Base-by-base conservation (phyloP, 1,284 basidiomycete species). In the Boletus calvinii region DNA sequence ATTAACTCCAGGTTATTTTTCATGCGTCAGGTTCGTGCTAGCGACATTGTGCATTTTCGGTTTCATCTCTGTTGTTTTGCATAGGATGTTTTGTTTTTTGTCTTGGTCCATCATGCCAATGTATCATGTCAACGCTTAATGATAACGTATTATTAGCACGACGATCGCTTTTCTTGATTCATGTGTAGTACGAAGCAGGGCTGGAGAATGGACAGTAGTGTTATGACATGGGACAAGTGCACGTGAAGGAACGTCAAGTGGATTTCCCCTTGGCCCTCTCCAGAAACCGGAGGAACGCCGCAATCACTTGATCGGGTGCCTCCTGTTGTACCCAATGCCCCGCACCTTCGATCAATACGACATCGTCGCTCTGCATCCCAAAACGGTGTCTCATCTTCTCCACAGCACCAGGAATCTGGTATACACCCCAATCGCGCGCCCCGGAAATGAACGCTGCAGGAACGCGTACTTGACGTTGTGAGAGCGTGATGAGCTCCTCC, bases 281-380 rank as follows among this genome's bases (percentile, higher is more conserved):
- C 32, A 67, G 42, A 38, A 70, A 67, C 35, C 18, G 40, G 36
- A 64, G 46, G 48, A 67, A 51, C 7, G 48, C 63, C 8, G 37
- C 46, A 32, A 68, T 39, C 42, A 67, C 54, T 20, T 41, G 43
- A 46, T 74, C 69, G 3, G 74, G 72, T 18, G 70, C 54, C 60
- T 81, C 81, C 56, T 81, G 81, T 63, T 83, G 82, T 18, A 80
- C 78, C 82, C 84, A 84, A 64, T 84, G 83, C 0, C 83, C 83
- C 1, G 81, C 81, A 2, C 76, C 75, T 3, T 77, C 69, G n/a
- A 85, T 66, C 40, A 84, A 57, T n/a, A 80, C 71, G 37, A 83
- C 72, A 35, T 79, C 74, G 30, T 76, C 74, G 18, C 72, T 70
- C 10, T 63, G 60, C 48, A 63, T 62, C 45, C 50, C 56, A 52